A percentile compares a stretch with the other conserved stretches of the same genome.
phyloP scores from a whole-genome alignment of 139 green algal species.

The Closterium sp. region DNA sequence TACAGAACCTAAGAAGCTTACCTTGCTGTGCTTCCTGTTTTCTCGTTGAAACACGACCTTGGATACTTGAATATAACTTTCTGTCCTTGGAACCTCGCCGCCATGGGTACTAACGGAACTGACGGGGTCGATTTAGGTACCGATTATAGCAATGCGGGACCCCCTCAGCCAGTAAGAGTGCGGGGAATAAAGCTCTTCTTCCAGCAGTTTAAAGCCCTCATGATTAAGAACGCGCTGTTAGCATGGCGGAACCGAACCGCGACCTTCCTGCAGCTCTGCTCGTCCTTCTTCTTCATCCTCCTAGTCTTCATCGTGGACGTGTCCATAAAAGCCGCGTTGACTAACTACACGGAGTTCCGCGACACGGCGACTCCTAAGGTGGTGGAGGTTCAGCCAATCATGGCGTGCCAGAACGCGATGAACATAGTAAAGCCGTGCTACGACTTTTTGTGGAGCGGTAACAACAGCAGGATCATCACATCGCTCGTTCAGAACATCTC shows the following conservation, averaged over 20 bases:
- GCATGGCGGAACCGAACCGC: conserved; percentile 73
- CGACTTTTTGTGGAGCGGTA: conserved; percentile 74
- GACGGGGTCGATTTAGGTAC: neutral
- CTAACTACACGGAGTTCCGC: conserved; percentile 5
- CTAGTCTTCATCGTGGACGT: conserved; percentile 62
- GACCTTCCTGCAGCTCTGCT: conserved; percentile 70
- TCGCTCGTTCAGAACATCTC: conserved; percentile 51
- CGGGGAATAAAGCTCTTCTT: conserved; percentile 38
- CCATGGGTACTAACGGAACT: neutral
- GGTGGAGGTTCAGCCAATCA: neutral
- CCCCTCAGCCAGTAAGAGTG: neutral
- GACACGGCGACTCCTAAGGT: neutral
- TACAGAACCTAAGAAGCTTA: neutral
- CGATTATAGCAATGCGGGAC: neutral
- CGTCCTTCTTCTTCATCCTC: conserved; percentile 85
- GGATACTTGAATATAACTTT: no score
- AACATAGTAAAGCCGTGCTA: conserved; percentile 55
- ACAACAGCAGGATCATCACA: neutral
- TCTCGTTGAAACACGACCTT: neutral
- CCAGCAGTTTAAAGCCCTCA: conserved; percentile 46
- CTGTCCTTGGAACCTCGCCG: neutral
- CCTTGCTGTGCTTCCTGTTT: neutral
- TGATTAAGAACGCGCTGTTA: conserved; percentile 50
- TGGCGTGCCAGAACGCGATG: neutral
- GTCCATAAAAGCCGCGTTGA: conserved; percentile 45